Percentiles rank a stretch among this genome's conserved stretches.
Conservation (phyloP, 441 rosid genomes). For the Adansonia gregorii region DNA sequence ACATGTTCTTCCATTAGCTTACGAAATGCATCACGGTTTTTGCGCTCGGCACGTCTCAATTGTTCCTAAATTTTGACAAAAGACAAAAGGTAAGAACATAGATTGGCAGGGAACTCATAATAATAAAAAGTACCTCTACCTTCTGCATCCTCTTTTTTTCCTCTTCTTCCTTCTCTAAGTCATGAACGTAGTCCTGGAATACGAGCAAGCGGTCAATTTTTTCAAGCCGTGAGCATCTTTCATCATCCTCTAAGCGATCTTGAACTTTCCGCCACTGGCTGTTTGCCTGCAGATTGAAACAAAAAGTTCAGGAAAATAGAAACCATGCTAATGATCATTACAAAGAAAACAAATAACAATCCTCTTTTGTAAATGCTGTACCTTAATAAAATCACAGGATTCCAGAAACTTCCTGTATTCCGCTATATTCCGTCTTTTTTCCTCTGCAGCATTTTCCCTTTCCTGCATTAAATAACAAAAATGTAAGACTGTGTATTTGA, state of each 20-base stretch:
- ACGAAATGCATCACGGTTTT: slow-evolving; percentile 89
- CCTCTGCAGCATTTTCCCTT: slow-evolving; percentile 89
- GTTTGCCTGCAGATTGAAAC: slow-evolving; percentile 57
- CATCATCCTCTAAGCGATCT: slow-evolving; percentile 92
- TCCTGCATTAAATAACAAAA: slow-evolving; percentile 55
- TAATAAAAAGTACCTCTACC: slow-evolving; percentile 47
- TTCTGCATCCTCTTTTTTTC: slow-evolving; percentile 84
- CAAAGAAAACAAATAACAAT: background rate
- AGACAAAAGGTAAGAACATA: slow-evolving; percentile 19
- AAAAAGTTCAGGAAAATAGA: slow-evolving; percentile 22
- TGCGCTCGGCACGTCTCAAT: slow-evolving; percentile 81
- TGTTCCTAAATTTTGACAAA: slow-evolving; percentile 66
- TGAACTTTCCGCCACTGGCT: slow-evolving; percentile 94
- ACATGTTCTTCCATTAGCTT: slow-evolving; percentile 83
- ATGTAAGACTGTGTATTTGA: slow-evolving; percentile 13
- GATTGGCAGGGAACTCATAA: slow-evolving; percentile 21
- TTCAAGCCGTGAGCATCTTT: slow-evolving; percentile 81
- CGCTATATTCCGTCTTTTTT: slow-evolving; percentile 61
- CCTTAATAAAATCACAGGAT: slow-evolving; percentile 94
- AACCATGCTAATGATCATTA: background rate
- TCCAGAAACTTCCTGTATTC: slow-evolving; percentile 77
- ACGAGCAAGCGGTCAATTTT: slow-evolving; percentile 86
- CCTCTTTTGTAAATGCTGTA: slow-evolving; percentile 28
- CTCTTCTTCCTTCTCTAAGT: slow-evolving; percentile 91
- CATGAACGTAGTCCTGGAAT: slow-evolving; percentile 90